Evolutionary conservation across 306 rosid genomes (phyloP).

Genomic region (Dalbergia oliveri): DNA sequence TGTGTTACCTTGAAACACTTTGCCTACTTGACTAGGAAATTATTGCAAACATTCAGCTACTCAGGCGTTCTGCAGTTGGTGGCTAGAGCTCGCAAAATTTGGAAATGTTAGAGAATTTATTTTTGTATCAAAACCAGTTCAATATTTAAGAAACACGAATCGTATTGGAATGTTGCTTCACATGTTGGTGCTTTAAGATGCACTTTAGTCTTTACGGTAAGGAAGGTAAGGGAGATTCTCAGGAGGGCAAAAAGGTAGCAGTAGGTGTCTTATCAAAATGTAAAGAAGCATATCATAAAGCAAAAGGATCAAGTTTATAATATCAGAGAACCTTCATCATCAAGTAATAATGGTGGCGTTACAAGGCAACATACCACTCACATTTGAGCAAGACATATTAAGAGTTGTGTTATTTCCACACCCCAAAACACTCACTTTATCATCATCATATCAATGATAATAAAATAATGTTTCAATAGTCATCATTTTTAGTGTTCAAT

Average conservation of each 20-base stretch:
- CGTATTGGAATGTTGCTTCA: conserved; percentile 6
- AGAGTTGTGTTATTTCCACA: no score
- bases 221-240: background rate
- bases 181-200: background rate
- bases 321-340: background rate
- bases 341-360: background rate
- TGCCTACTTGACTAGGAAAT: background rate
- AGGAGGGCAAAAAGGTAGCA: background rate
- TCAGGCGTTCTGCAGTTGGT: background rate
- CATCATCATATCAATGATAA: no score
- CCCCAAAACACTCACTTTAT: no score
- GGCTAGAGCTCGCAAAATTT: background rate
- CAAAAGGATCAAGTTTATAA: background rate
- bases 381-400: background rate
- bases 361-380: background rate
- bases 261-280: background rate
- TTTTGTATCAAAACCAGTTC: background rate
- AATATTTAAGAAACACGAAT: background rate
- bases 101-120: background rate
- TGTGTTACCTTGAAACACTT: background rate
- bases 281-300: background rate
- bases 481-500: no score
- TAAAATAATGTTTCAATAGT: no score
- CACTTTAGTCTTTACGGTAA: background rate
- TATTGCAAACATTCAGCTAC: background rate